Conservation (phyloP, 768 basidiomycete species). For the Lactarius sp. region DNA sequence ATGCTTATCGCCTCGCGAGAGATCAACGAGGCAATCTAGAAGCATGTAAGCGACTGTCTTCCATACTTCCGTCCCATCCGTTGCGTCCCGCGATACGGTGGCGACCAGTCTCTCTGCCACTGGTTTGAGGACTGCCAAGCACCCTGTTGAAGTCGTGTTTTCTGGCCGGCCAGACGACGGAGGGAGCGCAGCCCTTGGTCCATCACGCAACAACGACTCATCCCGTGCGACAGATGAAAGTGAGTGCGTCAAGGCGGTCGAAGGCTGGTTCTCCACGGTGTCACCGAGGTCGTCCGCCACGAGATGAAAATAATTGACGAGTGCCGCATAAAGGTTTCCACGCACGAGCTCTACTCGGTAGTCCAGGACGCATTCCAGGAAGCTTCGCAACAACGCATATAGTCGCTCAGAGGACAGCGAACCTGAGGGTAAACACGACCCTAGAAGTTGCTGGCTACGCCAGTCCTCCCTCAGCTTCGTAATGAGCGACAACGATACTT, state of each 20-base stretch:
- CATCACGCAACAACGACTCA: slow-evolving; percentile 22
- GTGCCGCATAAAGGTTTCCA: slow-evolving; percentile 89
- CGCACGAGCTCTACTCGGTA: slow-evolving; percentile 81
- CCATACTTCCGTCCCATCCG: slow-evolving; percentile 95
- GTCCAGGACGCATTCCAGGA: slow-evolving; percentile 71
- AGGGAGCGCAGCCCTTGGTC: slow-evolving; percentile 27
- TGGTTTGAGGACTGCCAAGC: slow-evolving; percentile 60
- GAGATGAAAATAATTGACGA: slow-evolving; percentile 89
- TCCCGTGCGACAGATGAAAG: slow-evolving; percentile 16
- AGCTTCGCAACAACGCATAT: slow-evolving; percentile 62
- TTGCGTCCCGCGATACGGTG: slow-evolving; percentile 81
- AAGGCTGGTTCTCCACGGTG: background rate
- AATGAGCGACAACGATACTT: slow-evolving; percentile 72
- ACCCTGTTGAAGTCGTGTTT: slow-evolving; percentile 41
- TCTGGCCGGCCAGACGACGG: slow-evolving; percentile 26
- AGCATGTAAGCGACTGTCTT: slow-evolving; percentile 92
- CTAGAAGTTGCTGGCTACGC: slow-evolving; percentile 63
- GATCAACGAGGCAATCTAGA: slow-evolving; percentile 71
- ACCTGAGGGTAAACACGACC: slow-evolving; percentile 58
- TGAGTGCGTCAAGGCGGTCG: background rate
- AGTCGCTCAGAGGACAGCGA: slow-evolving; percentile 78
- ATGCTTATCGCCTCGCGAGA: slow-evolving; percentile 67
- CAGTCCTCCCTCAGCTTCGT: slow-evolving; percentile 87
- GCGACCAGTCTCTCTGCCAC: slow-evolving; percentile 68
- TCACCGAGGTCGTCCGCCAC: slow-evolving; percentile 33